A percentile compares a stretch with the other conserved stretches of the same genome.
These are phyloP conservation scores for Collybia nuda DNA, from an alignment of 768 basidiomycete species.

Conservation along the genomic window DNA sequence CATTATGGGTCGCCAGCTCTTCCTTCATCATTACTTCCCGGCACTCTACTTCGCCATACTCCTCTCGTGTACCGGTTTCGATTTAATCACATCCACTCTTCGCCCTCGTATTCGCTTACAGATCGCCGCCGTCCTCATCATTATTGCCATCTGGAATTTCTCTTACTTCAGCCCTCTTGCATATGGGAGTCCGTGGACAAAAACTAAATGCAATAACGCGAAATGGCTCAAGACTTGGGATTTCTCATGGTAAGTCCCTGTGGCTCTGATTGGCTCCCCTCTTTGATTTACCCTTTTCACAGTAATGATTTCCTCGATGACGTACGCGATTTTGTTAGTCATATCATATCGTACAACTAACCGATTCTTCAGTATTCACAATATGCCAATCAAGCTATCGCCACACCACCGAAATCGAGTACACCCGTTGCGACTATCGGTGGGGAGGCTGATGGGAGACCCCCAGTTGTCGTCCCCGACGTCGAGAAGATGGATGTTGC, in stretches of 20 bases:
- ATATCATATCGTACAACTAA: background rate
- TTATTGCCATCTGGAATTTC: constrained; percentile 80
- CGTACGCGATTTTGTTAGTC: constrained; percentile 37
- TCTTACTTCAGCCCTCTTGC: constrained; percentile 75
- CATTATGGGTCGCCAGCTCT: constrained; percentile 95
- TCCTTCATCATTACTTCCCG: constrained; percentile 98
- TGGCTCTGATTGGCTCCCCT: background rate
- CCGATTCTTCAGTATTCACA: constrained; percentile 50
- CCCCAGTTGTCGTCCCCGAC: constrained; percentile 49
- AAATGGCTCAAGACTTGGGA: constrained; percentile 96
- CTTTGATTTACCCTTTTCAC: background rate
- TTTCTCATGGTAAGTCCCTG: constrained; percentile 71
- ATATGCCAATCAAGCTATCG: constrained; percentile 36
- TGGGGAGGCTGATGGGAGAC: constrained; percentile 53
- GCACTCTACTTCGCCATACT: constrained; percentile 94
- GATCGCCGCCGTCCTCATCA: constrained; percentile 70
- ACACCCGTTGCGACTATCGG: constrained; percentile 46
- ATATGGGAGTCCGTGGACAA: constrained; percentile 91
- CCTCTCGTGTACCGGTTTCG: constrained; percentile 74
- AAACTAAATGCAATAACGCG: constrained; percentile 66
- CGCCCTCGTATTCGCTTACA: constrained; percentile 78
- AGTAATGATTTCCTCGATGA: constrained; percentile 71
- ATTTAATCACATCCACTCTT: constrained; percentile 78
- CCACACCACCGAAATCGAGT: constrained; percentile 36
- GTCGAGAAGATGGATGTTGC: constrained; percentile 9